Conservation (phyloP, 2,329 filamentous ascomycete species). For the Nigrospora sphaerica region DNA sequence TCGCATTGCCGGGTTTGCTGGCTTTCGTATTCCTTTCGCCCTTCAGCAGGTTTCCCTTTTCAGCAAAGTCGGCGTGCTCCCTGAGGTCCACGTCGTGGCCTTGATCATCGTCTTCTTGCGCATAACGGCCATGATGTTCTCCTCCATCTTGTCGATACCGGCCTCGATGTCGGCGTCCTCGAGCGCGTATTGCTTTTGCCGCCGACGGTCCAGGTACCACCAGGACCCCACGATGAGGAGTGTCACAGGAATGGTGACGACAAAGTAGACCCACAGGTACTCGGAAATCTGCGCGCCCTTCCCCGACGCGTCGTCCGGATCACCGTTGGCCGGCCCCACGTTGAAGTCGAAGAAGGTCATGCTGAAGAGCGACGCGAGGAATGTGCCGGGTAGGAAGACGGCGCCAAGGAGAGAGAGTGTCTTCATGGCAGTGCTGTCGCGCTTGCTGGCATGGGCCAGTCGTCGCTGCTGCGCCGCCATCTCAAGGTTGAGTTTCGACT, state of each 20-base stretch:
- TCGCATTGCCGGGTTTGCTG: neutral
- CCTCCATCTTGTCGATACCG: constrained; percentile 50
- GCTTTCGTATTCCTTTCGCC: neutral
- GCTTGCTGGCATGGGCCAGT: constrained; percentile 52
- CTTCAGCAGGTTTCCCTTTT: neutral
- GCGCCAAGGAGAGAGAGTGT: constrained; percentile 57
- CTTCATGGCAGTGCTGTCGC: constrained; percentile 59
- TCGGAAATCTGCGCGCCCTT: constrained; percentile 37
- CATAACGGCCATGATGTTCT: constrained; percentile 48
- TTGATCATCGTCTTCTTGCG: constrained; percentile 51
- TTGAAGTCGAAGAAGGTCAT: constrained; percentile 63
- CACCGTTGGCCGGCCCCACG: constrained; percentile 14
- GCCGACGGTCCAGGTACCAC: constrained; percentile 44
- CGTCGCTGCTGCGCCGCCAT: constrained; percentile 54
- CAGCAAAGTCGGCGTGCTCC: neutral
- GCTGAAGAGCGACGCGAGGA: constrained; percentile 55
- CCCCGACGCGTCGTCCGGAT: constrained; percentile 13
- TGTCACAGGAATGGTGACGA: constrained; percentile 52
- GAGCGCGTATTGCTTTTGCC: constrained; percentile 37
- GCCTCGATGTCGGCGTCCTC: constrained; percentile 47
- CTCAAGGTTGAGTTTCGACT: constrained; percentile 56
- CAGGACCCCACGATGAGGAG: constrained; percentile 46
- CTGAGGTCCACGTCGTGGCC: constrained; percentile 44
- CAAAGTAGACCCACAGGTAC: constrained; percentile 58
- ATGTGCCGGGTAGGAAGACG: constrained; percentile 56